These are phyloP conservation scores for Colletotrichum sp. DNA, from an alignment of 2,329 filamentous ascomycete genomes.

Conservation along the genomic window DNA sequence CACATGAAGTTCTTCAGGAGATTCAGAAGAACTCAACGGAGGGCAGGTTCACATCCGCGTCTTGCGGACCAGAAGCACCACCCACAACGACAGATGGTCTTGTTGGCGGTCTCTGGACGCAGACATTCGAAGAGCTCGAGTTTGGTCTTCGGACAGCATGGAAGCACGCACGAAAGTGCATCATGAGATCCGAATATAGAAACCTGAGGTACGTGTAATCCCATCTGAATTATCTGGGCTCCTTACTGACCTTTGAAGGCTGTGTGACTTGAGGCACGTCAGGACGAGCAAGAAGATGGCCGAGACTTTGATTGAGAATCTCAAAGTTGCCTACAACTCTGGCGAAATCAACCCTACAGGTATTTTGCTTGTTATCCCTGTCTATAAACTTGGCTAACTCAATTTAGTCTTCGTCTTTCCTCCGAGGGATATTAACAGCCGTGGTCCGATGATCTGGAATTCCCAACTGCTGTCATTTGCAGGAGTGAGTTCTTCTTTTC, in stretches of 20 bases:
- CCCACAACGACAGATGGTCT: background rate
- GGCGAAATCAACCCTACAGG: slow-evolving; percentile 18
- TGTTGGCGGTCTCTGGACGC: slow-evolving; percentile 15
- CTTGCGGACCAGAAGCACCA: background rate
- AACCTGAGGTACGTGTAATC: background rate
- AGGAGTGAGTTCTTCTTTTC: background rate
- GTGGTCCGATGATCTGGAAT: slow-evolving; percentile 20
- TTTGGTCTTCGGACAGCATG: slow-evolving; percentile 10
- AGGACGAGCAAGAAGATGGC: slow-evolving; percentile 20
- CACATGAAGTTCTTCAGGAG: slow-evolving; percentile 15
- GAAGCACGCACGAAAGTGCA: slow-evolving; percentile 20
- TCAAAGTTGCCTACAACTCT: slow-evolving; percentile 13
- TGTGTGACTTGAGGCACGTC: slow-evolving; percentile 17
- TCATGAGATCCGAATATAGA: slow-evolving; percentile 16
- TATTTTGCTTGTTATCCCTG: background rate
- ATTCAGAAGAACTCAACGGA: slow-evolving; percentile 15
- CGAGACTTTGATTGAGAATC: slow-evolving; percentile 13
- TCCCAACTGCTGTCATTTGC: slow-evolving; percentile 15
- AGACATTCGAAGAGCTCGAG: slow-evolving; percentile 19
- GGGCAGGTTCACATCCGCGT: slow-evolving; percentile 1
- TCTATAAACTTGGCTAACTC: background rate
- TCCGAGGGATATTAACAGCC: slow-evolving; percentile 11
- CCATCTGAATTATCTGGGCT: background rate
- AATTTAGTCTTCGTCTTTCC: slow-evolving; percentile 14
- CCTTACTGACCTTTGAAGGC: background rate